Evolutionary conservation across 75 land plant genomes (phyloP).

Genomic region (Pinus tabuliformis): DNA sequence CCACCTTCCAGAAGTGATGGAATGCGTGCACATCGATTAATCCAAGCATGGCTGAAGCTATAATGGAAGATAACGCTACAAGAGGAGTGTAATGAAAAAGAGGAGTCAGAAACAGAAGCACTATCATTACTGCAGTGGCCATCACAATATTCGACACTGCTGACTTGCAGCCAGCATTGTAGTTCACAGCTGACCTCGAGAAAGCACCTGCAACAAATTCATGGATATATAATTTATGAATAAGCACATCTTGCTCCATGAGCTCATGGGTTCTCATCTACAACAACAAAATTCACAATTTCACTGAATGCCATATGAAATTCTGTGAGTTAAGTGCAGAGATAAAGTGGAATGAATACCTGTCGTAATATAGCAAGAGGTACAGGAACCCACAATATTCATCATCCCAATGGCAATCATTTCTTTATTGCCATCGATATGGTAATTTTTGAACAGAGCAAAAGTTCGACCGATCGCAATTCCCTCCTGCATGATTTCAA

Average conservation of each 20-base stretch:
- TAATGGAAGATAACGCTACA: slow-evolving; percentile 70
- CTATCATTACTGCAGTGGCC: slow-evolving; percentile 74
- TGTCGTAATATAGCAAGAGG: slow-evolving; percentile 43
- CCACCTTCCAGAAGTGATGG: slow-evolving; percentile 62
- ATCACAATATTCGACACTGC: slow-evolving; percentile 79
- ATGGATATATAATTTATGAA: no score
- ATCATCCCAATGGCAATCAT: slow-evolving; percentile 40
- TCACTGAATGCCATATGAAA: no score
- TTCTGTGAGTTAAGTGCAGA: no score
- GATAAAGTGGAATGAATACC: slow-evolving; percentile 10
- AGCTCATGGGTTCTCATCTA: no score
- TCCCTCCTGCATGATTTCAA: slow-evolving; percentile 18
- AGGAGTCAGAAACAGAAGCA: slow-evolving; percentile 68
- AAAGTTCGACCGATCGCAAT: slow-evolving; percentile 47
- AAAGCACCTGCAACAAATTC: slow-evolving; percentile 60
- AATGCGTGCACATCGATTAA: slow-evolving; percentile 67
- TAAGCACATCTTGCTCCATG: no score
- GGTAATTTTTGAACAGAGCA: slow-evolving; percentile 36
- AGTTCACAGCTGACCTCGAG: slow-evolving; percentile 83
- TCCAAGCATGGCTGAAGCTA: slow-evolving; percentile 72
- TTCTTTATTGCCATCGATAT: slow-evolving; percentile 51
- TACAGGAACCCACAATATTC: slow-evolving; percentile 40
- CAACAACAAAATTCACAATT: no score
- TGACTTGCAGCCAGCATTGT: slow-evolving; percentile 84
- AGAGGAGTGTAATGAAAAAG: slow-evolving; percentile 83